phyloP scores from a whole-genome alignment of 2,329 filamentous ascomycete species.

The Penicillium sp. region DNA sequence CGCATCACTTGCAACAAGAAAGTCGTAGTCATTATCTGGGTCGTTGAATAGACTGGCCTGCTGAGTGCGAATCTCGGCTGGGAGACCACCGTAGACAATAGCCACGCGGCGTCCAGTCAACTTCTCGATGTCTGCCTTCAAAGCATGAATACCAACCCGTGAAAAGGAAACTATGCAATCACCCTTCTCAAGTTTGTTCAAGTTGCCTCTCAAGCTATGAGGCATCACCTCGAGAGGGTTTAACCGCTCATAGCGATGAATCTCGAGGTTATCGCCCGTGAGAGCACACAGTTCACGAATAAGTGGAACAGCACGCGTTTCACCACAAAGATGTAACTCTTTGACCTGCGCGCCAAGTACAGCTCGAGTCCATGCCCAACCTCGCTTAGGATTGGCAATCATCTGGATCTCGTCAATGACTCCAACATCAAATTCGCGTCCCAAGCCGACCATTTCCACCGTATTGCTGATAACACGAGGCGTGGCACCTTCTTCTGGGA shows the following conservation, averaged over 20 bases:
- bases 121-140: slow-evolving; percentile 77
- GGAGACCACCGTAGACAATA: slow-evolving; percentile 88
- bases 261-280: slow-evolving; percentile 77
- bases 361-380: slow-evolving; percentile 94
- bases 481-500: slow-evolving; percentile 59
- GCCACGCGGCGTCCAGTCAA: slow-evolving; percentile 78
- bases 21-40: slow-evolving; percentile 93
- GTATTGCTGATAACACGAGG: slow-evolving; percentile 76
- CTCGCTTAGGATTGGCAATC: slow-evolving; percentile 77
- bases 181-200: slow-evolving; percentile 75
- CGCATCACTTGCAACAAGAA: slow-evolving; percentile 88
- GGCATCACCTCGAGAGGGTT: slow-evolving; percentile 71
- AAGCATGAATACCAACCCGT: slow-evolving; percentile 73
- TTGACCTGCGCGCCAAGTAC: slow-evolving; percentile 82
- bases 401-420: slow-evolving; percentile 99
- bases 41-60: slow-evolving; percentile 95
- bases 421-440: slow-evolving; percentile 72
- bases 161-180: slow-evolving; percentile 90
- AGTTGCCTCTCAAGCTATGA: slow-evolving; percentile 62
- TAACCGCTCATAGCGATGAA: slow-evolving; percentile 82
- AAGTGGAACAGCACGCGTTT: slow-evolving; percentile 77
- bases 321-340: slow-evolving; percentile 92
- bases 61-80: slow-evolving; percentile 87
- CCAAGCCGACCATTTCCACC: slow-evolving; percentile 79
- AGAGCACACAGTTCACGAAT: slow-evolving; percentile 75